Evolutionary conservation across 176 grass and related monocot species (phyloP).

Genomic region (Bonia amplexicaulis): DNA sequence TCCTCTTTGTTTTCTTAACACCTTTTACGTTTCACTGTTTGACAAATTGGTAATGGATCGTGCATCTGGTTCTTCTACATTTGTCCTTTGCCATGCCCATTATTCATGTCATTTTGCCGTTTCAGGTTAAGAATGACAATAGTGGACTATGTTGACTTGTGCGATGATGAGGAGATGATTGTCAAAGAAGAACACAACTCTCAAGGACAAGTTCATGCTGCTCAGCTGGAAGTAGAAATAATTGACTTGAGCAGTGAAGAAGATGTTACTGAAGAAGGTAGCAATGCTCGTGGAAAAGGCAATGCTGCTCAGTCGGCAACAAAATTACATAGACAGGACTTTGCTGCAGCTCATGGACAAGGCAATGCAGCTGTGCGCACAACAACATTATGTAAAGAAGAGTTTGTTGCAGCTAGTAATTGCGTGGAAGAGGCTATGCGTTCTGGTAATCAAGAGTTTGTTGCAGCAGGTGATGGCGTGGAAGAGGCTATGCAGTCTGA

Average conservation of each 20-base stretch:
- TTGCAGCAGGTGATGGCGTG: not conserved
- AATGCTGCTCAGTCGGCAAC: not conserved
- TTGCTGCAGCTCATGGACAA: slow-evolving; percentile 1
- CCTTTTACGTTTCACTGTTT: not conserved
- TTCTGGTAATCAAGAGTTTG: not conserved
- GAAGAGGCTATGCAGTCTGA: not conserved
- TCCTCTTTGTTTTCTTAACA: not conserved
- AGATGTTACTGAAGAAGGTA: too few species aligned
- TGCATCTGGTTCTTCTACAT: not conserved
- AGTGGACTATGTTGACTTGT: slow-evolving; percentile 19
- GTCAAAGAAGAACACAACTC: too few species aligned
- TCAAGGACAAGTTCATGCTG: too few species aligned
- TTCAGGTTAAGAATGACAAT: slow-evolving; percentile 28
- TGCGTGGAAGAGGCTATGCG: too few species aligned
- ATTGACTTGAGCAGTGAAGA: slow-evolving; percentile 15
- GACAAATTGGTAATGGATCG: not conserved
- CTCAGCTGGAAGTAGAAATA: too few species aligned
- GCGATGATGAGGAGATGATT: slow-evolving; percentile 23
- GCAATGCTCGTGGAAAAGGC: not conserved
- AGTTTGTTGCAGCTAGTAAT: too few species aligned
- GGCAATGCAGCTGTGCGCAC: not conserved
- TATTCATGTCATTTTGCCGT: not conserved
- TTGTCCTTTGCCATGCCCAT: not conserved
- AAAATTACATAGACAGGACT: not conserved
- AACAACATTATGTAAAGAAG: not conserved